Evolutionary conservation across 2,329 filamentous ascomycete genomes (phyloP).

Genomic region (Cytospora mali): DNA sequence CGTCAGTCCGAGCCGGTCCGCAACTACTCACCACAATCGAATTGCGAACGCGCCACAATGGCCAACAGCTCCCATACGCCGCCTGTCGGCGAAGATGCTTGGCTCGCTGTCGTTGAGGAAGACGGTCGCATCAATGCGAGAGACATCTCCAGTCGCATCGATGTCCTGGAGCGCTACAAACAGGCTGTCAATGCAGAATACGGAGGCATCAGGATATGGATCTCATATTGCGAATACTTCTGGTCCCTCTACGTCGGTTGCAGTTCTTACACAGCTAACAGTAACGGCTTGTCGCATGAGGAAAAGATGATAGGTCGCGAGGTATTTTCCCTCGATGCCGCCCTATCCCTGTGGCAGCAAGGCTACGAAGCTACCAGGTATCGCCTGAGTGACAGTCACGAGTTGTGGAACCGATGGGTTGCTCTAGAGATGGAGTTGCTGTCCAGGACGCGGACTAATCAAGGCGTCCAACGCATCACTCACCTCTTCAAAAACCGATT

Average conservation of each 20-base stretch:
- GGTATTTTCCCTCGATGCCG: conserved; percentile 68
- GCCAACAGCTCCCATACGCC: conserved; percentile 37
- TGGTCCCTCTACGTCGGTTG: conserved; percentile 70
- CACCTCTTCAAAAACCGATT: conserved; percentile 72
- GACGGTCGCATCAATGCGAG: conserved; percentile 58
- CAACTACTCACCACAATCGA: neutral
- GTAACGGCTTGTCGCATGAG: conserved; percentile 63
- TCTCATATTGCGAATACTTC: conserved; percentile 77
- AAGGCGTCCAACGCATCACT: conserved; percentile 66
- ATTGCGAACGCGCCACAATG: conserved; percentile 40
- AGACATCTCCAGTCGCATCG: conserved; percentile 68
- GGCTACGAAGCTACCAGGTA: conserved; percentile 73
- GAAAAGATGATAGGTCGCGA: conserved; percentile 71
- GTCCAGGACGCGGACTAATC: conserved; percentile 53
- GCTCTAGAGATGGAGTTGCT: conserved; percentile 72
- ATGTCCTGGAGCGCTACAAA: conserved; percentile 72
- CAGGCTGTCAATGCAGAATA: conserved; percentile 72
- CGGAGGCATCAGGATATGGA: conserved; percentile 73
- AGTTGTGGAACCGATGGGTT: conserved; percentile 79
- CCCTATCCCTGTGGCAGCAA: conserved; percentile 71
- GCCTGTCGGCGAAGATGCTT: conserved; percentile 75
- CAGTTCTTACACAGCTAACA: conserved; percentile 50
- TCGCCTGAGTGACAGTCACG: conserved; percentile 74
- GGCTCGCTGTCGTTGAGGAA: conserved; percentile 77
- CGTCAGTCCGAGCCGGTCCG: neutral